These are phyloP conservation scores for Tulasnella sp. DNA, from an alignment of 768 basidiomycete species.

Conservation along the genomic window DNA sequence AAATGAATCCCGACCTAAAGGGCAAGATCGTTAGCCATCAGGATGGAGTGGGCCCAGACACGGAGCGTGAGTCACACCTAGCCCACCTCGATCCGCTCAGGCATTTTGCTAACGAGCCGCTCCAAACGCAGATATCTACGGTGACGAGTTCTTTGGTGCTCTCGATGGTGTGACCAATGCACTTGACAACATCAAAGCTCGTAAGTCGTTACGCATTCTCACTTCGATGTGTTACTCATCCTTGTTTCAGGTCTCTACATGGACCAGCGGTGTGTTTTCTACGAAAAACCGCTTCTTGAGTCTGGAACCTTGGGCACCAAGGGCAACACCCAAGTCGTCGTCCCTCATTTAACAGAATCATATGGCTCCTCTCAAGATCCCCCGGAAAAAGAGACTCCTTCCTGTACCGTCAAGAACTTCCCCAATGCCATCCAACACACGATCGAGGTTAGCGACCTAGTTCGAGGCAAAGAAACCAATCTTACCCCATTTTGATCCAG, in stretches of 20 bases:
- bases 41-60: constrained; percentile 87
- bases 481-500: constrained; percentile 40
- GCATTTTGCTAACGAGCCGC: background rate
- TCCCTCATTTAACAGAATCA: constrained; percentile 92
- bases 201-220: constrained; percentile 45
- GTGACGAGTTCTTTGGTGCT: constrained; percentile 77
- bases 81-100: constrained; percentile 22
- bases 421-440: constrained; percentile 97
- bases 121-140: constrained; percentile 66
- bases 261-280: constrained; percentile 97
- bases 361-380: constrained; percentile 98
- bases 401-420: constrained; percentile 98
- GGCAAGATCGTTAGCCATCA: constrained; percentile 86
- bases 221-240: constrained; percentile 18
- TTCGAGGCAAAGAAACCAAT: background rate
- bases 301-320: constrained; percentile 98
- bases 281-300: constrained; percentile 90
- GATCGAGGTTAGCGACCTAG: constrained; percentile 64
- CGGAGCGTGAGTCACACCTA: constrained; percentile 66
- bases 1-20: constrained; percentile 90
- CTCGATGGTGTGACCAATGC: constrained; percentile 97
- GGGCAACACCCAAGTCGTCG: constrained; percentile 92
- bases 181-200: constrained; percentile 92
- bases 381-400: constrained; percentile 94
- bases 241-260: constrained; percentile 75